phyloP scores from a whole-genome alignment of 2,329 filamentous ascomycete genomes.

The Truncatella angustata region DNA sequence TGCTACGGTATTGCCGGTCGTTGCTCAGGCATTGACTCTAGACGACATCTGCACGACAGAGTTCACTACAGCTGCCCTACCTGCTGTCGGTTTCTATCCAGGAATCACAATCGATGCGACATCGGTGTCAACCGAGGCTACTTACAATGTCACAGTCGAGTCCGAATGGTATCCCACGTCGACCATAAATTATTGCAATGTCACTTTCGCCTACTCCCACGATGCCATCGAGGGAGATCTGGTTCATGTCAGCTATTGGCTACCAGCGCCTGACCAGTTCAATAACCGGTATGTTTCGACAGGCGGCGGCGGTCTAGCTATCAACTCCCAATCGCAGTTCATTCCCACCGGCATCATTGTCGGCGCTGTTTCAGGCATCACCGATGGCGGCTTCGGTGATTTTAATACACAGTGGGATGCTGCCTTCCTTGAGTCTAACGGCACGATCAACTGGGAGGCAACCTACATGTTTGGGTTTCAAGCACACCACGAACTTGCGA shows the following conservation, averaged over 20 bases:
- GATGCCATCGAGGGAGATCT: conserved; percentile 31
- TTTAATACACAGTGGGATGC: conserved; percentile 38
- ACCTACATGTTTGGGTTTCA: conserved; percentile 37
- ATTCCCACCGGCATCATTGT: conserved; percentile 36
- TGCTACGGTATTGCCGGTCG: background rate
- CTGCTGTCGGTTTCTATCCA: conserved; percentile 20
- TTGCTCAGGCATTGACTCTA: conserved; percentile 10
- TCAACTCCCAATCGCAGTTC: conserved; percentile 32
- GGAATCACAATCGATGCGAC: conserved; percentile 26
- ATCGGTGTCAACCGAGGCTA: conserved; percentile 25
- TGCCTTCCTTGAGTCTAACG: conserved; percentile 35
- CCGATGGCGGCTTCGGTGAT: conserved; percentile 49
- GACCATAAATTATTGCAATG: conserved; percentile 39
- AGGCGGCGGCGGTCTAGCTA: conserved; percentile 45
- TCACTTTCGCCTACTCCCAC: conserved; percentile 45
- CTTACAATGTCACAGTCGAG: conserved; percentile 30
- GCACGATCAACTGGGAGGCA: conserved; percentile 34
- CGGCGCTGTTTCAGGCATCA: conserved; percentile 46
- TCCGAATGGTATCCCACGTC: conserved; percentile 23
- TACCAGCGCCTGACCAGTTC: conserved; percentile 40
- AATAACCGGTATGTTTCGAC: conserved; percentile 44
- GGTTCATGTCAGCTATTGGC: conserved; percentile 37
- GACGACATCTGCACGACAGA: conserved; percentile 17
- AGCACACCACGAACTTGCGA: conserved; percentile 33
- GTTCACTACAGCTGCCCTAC: conserved; percentile 18